Conservation (phyloP, 2,329 filamentous ascomycete species). For the Biscogniauxia mediterranea region DNA sequence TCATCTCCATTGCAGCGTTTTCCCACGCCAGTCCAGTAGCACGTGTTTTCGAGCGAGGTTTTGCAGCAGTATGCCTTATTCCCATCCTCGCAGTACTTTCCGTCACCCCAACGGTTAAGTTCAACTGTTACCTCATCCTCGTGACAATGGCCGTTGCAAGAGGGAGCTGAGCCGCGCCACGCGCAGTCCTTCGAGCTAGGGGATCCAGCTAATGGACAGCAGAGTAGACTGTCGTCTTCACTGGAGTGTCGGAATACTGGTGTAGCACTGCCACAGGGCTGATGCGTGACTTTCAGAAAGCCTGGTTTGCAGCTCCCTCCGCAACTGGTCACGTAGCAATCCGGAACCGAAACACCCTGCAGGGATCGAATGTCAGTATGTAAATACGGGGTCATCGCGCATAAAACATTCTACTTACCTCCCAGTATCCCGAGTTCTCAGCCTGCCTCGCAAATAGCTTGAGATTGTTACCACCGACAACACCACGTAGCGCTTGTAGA, state of each 20-base stretch:
- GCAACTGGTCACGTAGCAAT: conserved; percentile 33
- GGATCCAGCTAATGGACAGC: conserved; percentile 31
- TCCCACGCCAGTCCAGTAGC: conserved; percentile 25
- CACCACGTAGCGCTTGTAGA: conserved; percentile 18
- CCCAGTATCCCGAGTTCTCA: conserved; percentile 13
- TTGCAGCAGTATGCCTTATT: conserved; percentile 33
- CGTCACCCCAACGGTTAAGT: conserved; percentile 29
- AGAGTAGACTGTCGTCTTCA: conserved; percentile 28
- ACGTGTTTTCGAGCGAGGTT: conserved; percentile 20
- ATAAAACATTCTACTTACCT: neutral
- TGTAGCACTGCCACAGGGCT: conserved; percentile 24
- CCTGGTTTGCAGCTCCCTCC: conserved; percentile 31
- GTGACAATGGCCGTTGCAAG: conserved; percentile 35
- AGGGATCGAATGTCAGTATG: too few relatives aligned
- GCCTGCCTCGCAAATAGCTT: conserved; percentile 5
- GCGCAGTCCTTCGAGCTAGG: conserved; percentile 31
- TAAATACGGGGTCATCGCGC: too few relatives aligned
- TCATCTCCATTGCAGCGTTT: conserved; percentile 19
- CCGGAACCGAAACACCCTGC: conserved; percentile 7
- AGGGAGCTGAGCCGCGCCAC: conserved; percentile 30
- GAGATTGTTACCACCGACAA: conserved; percentile 12
- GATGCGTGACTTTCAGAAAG: conserved; percentile 27
- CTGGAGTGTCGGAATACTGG: neutral
- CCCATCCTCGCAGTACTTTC: conserved; percentile 29
- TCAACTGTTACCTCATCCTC: conserved; percentile 33